These are phyloP conservation scores for Cerioporus squamosus DNA, from an alignment of 1,284 basidiomycete species.

Conservation along the genomic window DNA sequence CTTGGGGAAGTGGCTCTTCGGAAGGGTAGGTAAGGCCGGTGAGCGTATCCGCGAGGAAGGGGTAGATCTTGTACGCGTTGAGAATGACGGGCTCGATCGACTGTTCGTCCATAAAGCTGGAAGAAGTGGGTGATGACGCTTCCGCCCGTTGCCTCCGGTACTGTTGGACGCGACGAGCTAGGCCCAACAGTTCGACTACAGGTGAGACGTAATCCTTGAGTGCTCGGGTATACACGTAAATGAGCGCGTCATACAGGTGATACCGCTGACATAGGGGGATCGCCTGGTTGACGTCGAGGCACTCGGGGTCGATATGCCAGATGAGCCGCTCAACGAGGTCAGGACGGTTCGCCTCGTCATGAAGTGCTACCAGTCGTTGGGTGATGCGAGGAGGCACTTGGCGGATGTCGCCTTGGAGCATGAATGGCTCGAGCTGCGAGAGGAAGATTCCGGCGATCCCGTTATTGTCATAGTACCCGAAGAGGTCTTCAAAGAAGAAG, in stretches of 20 bases:
- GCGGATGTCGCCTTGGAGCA: slow-evolving; percentile 76
- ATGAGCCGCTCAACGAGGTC: slow-evolving; percentile 89
- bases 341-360: slow-evolving; percentile 74
- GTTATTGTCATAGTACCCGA: slow-evolving; percentile 85
- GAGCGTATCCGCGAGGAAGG: slow-evolving; percentile 88
- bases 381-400: slow-evolving; percentile 87
- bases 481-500: slow-evolving; percentile 93
- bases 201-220: slow-evolving; percentile 91
- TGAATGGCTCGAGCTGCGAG: slow-evolving; percentile 81
- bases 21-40: slow-evolving; percentile 89
- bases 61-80: slow-evolving; percentile 92
- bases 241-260: slow-evolving; percentile 90
- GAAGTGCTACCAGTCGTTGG: slow-evolving; percentile 82
- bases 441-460: slow-evolving; percentile 93
- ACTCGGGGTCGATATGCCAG: slow-evolving; percentile 93
- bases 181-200: slow-evolving; percentile 80
- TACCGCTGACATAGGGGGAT: slow-evolving; percentile 85
- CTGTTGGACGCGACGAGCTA: slow-evolving; percentile 74
- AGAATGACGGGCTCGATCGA: slow-evolving; percentile 63
- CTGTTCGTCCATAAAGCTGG: slow-evolving; percentile 39
- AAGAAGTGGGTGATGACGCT: slow-evolving; percentile 31
- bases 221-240: slow-evolving; percentile 92
- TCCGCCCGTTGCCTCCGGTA: slow-evolving; percentile 46
- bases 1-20: slow-evolving; percentile 69
- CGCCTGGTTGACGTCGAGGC: slow-evolving; percentile 93